Evolutionary conservation across 352 stramenopile species (phyloP), one percentile per base, ranked within the genome.

Genomic region (Blastocystis sp.): DNA sequence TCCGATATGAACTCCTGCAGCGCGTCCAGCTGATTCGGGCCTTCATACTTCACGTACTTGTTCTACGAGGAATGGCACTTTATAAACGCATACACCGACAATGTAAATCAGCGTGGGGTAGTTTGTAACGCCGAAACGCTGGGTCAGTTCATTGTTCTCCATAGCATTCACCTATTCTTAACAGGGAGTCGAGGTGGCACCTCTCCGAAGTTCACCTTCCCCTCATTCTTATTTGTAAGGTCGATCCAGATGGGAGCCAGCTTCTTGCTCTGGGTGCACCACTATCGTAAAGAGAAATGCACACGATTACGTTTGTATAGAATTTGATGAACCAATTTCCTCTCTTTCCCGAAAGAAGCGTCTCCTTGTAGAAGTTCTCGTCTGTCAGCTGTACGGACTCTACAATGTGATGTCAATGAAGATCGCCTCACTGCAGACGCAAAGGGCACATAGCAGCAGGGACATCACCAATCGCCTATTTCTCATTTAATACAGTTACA

Each of bases 71-170:
- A n/a, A 64, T 48, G 19, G 3, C 42, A 17, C 14, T 21, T 68
- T 66, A 1, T 17, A 66, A 17, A 21, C 10, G 38, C 24, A 28
- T 61, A 81, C 71, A 19, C 71, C 71, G 4, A 34, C 19, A 43
- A 81, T 64, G 19, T 66, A 64, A 34, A 81, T 64, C 11, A 81
- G 40, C 3, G 71, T 81, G n/a, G 71, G 71, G 66, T 81, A 81
- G 11, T 21, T 81, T 4, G 24, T 24, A 24, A 81, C 40, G 63
- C 52, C 52, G 38, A 81, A 81, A 24, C 21, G 10, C 9, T 48
- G 28, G 28, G 71, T n/a, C 24, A 65, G 45, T 9, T 66, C 59
- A 48, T 24, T 24, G 63, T 64, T 65, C 45, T 65, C n/a, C 14
- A 24, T 64, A 64, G 42, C 71, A 43, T 65, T 40, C 11, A 81